These are phyloP conservation scores for Zoysia matrella DNA, from an alignment of 202 grass and related monocot species.

Conservation along the genomic window DNA sequence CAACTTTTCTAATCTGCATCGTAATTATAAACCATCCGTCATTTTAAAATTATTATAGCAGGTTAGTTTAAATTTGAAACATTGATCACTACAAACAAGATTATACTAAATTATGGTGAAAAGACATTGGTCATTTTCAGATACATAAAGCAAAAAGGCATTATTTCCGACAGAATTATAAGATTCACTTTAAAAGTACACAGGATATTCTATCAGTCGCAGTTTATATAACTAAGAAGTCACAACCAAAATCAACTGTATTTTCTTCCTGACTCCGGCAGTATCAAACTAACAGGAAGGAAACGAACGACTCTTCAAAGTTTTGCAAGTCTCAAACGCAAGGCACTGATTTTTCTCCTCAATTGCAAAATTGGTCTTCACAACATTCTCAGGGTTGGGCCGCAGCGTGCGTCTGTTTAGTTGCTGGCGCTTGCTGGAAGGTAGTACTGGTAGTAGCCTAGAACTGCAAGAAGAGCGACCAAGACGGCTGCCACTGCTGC, in stretches of 20 bases:
- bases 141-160: slow-evolving; percentile 7
- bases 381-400: background rate
- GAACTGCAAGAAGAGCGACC: background rate
- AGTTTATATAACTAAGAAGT: no score
- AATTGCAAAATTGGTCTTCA: slow-evolving; percentile 72
- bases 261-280: slow-evolving; percentile 12
- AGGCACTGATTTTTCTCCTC: slow-evolving; percentile 22
- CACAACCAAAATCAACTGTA: no score
- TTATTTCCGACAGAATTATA: slow-evolving; percentile 46
- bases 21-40: no score
- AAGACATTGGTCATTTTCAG: background rate
- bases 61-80: no score
- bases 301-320: slow-evolving; percentile 27
- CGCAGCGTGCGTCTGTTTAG: no score
- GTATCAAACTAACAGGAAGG: slow-evolving; percentile 46
- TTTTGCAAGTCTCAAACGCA: slow-evolving; percentile 24
- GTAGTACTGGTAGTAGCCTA: no score
- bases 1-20: no score
- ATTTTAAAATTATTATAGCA: no score
- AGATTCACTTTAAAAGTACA: slow-evolving; percentile 48
- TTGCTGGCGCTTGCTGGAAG: no score
- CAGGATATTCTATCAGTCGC: slow-evolving; percentile 28
- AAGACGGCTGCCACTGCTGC: slow-evolving; percentile 42
- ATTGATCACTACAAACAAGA: no score
- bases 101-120: background rate